phyloP scores from a whole-genome alignment of 305 asterid genomes.

The Rubia peregrina region DNA sequence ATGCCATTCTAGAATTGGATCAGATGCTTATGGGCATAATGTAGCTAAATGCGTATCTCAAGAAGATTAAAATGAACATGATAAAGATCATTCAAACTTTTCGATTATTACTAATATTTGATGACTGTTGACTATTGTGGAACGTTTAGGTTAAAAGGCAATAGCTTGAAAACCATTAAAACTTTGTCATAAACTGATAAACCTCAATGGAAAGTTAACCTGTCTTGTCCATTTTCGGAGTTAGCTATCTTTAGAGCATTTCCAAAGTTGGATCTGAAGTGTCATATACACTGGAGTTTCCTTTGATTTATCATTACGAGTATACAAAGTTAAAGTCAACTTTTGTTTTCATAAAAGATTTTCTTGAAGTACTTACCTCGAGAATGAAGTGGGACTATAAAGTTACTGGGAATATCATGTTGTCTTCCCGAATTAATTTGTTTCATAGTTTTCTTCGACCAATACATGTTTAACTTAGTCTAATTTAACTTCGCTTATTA shows the following conservation, averaged over 20 bases:
- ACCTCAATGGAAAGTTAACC: background rate
- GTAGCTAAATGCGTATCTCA: background rate
- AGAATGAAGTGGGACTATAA: background rate
- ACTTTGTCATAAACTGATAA: background rate
- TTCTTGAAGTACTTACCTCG: background rate
- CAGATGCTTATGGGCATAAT: background rate
- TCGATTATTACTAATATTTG: too few species aligned
- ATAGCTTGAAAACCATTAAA: constrained; percentile 2
- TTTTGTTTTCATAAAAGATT: background rate
- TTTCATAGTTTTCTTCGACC: background rate
- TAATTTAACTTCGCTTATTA: background rate
- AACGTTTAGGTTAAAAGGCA: background rate
- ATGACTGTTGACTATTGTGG: background rate
- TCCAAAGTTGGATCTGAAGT: background rate
- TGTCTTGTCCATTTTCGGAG: background rate
- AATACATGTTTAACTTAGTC: background rate
- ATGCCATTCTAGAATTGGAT: background rate
- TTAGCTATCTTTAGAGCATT: background rate
- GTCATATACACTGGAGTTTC: background rate
- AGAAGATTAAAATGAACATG: background rate
- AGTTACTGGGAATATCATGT: background rate
- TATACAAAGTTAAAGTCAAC: background rate
- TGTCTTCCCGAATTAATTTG: background rate
- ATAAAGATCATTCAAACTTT: background rate
- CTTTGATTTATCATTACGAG: background rate